Base-by-base conservation (phyloP, 129 eudicot genomes). In the Tagetes patula region DNA sequence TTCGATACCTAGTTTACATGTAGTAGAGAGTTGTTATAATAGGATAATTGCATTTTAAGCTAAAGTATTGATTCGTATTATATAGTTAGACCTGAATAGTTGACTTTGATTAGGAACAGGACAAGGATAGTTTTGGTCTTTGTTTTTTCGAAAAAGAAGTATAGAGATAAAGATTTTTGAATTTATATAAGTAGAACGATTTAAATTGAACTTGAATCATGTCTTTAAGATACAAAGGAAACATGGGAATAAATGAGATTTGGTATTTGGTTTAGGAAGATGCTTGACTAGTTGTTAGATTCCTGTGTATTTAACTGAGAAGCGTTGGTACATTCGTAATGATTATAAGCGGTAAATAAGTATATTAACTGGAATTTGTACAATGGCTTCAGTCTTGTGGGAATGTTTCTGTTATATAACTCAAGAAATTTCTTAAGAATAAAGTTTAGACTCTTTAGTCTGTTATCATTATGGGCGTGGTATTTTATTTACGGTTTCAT, bases 291-390 rank as follows among this genome's bases (percentile, higher is more conserved):
- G 46, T 41, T 48, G 33, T 32, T 43, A 43, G 48, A 43, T 43
- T 48, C 60, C 34, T 36, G 46, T 69, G 73, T 48, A 49, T 34
- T 30, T 13, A 13, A 47, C 12, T 13, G 48, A 49, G 8, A 65
- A 38, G 12, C 41, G 31, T 40, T 27, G 12, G 66, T 40, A 38
- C 75, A 71, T 71, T 12, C 10, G 53, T 55, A 54, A 71, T 30
- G 31, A 42, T 42, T 40, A 54, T 40, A 71, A 54, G 33, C 65
- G 75, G 10, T 8, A 39, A 53, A 38, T 55, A 71, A 11, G 65
- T 27, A 20, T 53, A 8, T 31, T 47, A 27, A 12, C 33, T 60
- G 38, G n/a, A 60, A 34, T 10, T 13, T 34, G 31, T 62, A 2
- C 1, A 62, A 34, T 62, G 4, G 67, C 10, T 36, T 61, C 67